Percentiles rank a stretch among this genome's conserved stretches.
Conservation (phyloP, 352 stramenopile genomes). For the Phytophthora fragariaefolia region DNA sequence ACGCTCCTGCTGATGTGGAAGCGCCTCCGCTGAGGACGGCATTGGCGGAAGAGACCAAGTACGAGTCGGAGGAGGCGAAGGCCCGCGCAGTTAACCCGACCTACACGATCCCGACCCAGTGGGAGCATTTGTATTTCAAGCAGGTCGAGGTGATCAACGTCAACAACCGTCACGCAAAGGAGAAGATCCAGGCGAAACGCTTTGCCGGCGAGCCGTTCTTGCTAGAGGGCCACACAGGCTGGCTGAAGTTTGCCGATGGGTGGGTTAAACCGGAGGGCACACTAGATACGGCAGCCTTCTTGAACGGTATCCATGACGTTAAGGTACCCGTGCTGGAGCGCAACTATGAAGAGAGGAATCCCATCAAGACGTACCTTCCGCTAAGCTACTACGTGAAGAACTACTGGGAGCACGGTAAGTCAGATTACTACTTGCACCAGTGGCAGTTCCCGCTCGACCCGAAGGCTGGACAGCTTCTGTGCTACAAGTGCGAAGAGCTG, state of each 20-base stretch:
- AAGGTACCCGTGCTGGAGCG: conserved; percentile 81
- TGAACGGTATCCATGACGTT: conserved; percentile 76
- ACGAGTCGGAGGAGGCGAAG: conserved; percentile 40
- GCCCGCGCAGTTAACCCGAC: conserved; percentile 54
- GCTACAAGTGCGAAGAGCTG: conserved; percentile 88
- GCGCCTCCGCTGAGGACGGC: conserved; percentile 27
- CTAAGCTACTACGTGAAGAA: conserved; percentile 83
- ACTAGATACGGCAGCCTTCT: conserved; percentile 63
- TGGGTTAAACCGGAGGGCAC: conserved; percentile 69
- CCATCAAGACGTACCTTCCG: conserved; percentile 76
- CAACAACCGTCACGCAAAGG: conserved; percentile 52
- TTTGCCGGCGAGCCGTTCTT: conserved; percentile 77
- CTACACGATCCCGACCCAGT: conserved; percentile 73
- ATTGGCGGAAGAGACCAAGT: conserved; percentile 31
- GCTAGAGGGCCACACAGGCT: conserved; percentile 66
- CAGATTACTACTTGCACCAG: conserved; percentile 94
- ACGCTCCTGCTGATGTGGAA: neutral
- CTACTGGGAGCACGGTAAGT: conserved; percentile 80
- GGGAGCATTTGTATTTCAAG: conserved; percentile 73
- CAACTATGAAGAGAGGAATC: conserved; percentile 81
- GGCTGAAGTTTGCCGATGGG: conserved; percentile 68
- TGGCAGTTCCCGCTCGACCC: conserved; percentile 94
- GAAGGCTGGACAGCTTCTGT: conserved; percentile 77
- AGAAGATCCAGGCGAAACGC: conserved; percentile 67
- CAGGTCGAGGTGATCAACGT: conserved; percentile 75